phyloP scores from a whole-genome alignment of 129 eudicot genomes.

The Glebionis coronaria region DNA sequence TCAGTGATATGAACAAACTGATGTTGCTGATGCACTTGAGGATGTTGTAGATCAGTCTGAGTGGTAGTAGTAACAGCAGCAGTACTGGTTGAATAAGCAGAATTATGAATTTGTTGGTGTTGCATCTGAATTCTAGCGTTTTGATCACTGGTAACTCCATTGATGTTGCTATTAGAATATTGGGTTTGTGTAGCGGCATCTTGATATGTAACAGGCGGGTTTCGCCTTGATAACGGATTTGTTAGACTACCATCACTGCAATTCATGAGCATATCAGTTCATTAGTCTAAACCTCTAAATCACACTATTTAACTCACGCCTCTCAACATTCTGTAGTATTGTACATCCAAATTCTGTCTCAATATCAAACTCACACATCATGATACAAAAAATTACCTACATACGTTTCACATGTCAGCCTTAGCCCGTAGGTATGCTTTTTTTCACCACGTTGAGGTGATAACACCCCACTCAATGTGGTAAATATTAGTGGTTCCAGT shows the following conservation, averaged over 20 bases:
- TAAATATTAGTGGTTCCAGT: too few species aligned
- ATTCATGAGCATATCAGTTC: constrained; percentile 13
- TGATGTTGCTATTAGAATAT: constrained; percentile 26
- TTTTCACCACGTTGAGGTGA: too few species aligned
- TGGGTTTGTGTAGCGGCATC: constrained; percentile 41
- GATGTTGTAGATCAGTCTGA: constrained; percentile 18
- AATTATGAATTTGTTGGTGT: constrained; percentile 34
- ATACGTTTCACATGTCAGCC: too few species aligned
- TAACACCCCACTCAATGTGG: too few species aligned
- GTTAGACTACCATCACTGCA: constrained; percentile 74
- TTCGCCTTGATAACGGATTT: constrained; percentile 50
- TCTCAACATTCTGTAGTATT: constrained; percentile 6
- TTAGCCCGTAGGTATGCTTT: too few species aligned
- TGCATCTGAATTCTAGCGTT: constrained; percentile 23
- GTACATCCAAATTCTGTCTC: too few species aligned
- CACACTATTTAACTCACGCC: background rate
- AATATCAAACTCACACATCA: too few species aligned
- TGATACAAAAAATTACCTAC: too few species aligned
- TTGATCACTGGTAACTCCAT: constrained; percentile 12
- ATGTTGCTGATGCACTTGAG: constrained; percentile 43
- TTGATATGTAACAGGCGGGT: constrained; percentile 44
- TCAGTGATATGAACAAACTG: constrained; percentile 62
- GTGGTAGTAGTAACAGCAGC: background rate
- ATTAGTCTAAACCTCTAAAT: constrained; percentile 15
- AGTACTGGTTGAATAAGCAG: constrained; percentile 31